A percentile compares a stretch with the other conserved stretches of the same genome.
These are phyloP conservation scores for Sphagnum fallax DNA, from an alignment of 228 moss, liverwort and hornwort genomes.

Conservation along the genomic window DNA sequence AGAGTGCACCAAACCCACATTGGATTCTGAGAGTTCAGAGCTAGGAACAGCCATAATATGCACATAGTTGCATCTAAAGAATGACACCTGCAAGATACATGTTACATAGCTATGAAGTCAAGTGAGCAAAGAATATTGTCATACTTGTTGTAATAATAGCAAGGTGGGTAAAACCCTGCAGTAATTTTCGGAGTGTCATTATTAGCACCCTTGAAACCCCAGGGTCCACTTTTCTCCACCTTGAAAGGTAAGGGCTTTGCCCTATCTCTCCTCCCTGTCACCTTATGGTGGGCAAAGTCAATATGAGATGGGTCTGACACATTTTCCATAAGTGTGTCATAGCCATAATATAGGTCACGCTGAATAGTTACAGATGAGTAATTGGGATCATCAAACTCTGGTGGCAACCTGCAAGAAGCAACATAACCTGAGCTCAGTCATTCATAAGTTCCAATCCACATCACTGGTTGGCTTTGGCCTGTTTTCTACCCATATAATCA, in stretches of 20 bases:
- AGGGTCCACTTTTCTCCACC: constrained; percentile 69
- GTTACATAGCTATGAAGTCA: no score
- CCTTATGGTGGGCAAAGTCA: constrained; percentile 96
- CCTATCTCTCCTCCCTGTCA: constrained; percentile 88
- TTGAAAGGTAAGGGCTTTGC: constrained; percentile 91
- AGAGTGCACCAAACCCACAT: no score
- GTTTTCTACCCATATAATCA: no score
- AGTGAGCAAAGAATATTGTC: background rate
- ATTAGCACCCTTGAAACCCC: constrained; percentile 93
- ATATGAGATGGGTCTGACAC: constrained; percentile 99
- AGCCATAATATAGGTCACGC: constrained; percentile 86
- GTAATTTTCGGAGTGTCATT: constrained; percentile 77
- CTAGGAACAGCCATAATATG: no score
- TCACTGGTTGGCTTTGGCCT: no score
- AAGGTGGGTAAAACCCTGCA: constrained; percentile 81
- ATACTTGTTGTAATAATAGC: constrained; percentile 83
- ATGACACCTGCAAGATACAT: no score
- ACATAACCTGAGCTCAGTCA: no score
- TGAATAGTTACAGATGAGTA: constrained; percentile 91
- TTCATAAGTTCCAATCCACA: no score
- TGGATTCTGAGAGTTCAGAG: no score
- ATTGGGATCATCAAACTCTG: constrained; percentile 69
- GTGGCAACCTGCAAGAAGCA: constrained; percentile 52
- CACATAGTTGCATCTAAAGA: no score
- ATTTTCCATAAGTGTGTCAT: constrained; percentile 98